A percentile compares a stretch with the other conserved stretches of the same genome.
Evolutionary conservation across 345 rosid genomes (phyloP).

Genomic region (Populus tremula): DNA sequence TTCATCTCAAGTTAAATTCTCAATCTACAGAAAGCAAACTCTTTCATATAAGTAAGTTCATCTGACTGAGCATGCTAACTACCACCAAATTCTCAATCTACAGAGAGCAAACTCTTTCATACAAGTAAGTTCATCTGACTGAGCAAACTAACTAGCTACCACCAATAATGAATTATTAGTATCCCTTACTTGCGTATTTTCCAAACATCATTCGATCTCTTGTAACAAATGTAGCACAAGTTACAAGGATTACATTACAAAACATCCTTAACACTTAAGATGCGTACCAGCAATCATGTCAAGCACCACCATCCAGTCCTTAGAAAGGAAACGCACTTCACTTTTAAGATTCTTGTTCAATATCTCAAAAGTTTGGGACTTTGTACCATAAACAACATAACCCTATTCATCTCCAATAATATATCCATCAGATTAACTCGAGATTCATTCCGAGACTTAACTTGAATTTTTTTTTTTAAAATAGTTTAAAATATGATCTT

Average conservation of each 20-base stretch:
- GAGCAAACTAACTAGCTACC: background rate
- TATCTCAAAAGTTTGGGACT: too few species aligned
- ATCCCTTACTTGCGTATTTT: background rate
- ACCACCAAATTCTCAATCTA: background rate
- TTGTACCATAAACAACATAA: too few species aligned
- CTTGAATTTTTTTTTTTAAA: too few species aligned
- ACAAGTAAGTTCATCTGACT: background rate
- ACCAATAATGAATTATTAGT: background rate
- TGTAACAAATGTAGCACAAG: background rate
- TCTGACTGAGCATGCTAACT: too few species aligned
- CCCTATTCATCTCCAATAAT: too few species aligned
- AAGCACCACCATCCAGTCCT: background rate
- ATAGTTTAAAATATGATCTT: too few species aligned
- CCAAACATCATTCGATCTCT: background rate
- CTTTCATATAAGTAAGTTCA: too few species aligned
- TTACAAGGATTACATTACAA: background rate
- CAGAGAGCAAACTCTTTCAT: background rate
- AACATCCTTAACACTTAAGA: background rate
- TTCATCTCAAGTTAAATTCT: too few species aligned
- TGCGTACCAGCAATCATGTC: background rate
- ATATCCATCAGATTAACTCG: too few species aligned
- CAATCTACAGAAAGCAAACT: too few species aligned
- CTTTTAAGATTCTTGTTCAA: background rate
- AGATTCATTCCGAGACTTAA: too few species aligned
- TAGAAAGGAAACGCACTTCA: background rate